Evolutionary conservation across 495 filamentous ascomycete genomes (phyloP).

Genomic region (Penicillium crystallinum): DNA sequence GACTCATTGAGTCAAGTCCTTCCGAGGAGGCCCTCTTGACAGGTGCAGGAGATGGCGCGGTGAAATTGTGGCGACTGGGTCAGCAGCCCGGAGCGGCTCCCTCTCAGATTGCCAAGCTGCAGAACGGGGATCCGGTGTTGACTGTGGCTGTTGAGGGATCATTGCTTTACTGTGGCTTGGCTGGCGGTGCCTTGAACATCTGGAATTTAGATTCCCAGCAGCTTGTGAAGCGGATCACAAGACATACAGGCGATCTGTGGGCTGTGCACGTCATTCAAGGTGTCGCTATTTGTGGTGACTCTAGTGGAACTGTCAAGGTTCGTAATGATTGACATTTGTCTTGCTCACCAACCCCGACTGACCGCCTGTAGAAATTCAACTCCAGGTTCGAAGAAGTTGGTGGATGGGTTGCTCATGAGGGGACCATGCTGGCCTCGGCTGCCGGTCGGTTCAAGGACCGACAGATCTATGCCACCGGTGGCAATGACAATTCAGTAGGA

Average conservation of each 20-base stretch:
- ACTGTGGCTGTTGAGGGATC: conserved; percentile 80
- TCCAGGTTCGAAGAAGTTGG: conserved; percentile 80
- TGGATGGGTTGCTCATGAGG: conserved; percentile 80
- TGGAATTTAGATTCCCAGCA: conserved; percentile 97
- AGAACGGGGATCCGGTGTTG: conserved; percentile 78
- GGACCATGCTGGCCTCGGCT: conserved; percentile 82
- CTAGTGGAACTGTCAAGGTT: conserved; percentile 78
- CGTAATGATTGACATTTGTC: neutral
- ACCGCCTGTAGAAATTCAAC: conserved; percentile 62
- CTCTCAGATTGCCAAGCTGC: conserved; percentile 58
- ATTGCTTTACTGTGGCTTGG: conserved; percentile 83
- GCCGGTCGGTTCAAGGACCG: conserved; percentile 60
- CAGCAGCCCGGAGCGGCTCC: conserved; percentile 42
- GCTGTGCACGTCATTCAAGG: conserved; percentile 78
- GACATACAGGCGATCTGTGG: conserved; percentile 78
- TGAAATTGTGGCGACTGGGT: conserved; percentile 81
- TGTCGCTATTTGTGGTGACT: conserved; percentile 75
- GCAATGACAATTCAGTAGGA: conserved; percentile 82
- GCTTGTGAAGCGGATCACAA: conserved; percentile 75
- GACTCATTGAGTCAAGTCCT: conserved; percentile 54
- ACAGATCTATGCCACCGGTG: conserved; percentile 85
- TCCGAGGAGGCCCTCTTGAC: conserved; percentile 79
- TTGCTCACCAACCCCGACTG: conserved; percentile 4
- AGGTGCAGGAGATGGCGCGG: conserved; percentile 86
- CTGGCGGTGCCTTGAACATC: conserved; percentile 87